Conservation (phyloP, 73 alveolate genomes). For the Tetrahymena borealis region DNA sequence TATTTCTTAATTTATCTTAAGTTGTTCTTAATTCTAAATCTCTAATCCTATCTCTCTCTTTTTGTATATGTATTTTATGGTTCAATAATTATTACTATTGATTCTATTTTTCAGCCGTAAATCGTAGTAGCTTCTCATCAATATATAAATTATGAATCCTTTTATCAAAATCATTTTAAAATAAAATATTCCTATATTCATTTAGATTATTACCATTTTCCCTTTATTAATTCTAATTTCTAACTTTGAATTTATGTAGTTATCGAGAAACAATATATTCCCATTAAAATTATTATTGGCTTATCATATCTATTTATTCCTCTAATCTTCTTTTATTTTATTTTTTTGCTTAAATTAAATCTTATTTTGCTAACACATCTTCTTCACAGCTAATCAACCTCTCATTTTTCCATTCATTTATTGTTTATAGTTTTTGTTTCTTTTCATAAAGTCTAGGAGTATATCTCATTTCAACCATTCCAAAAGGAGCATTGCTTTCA, state of each 20-base stretch:
- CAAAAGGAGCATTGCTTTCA: not conserved
- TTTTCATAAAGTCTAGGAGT: not conserved
- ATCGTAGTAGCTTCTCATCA: not conserved
- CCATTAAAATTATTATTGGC: not conserved
- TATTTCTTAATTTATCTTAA: not conserved
- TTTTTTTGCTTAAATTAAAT: not conserved
- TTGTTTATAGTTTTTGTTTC: not conserved
- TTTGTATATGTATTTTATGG: not conserved
- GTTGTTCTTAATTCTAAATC: not conserved
- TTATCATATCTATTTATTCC: not conserved
- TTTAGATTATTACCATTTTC: not conserved
- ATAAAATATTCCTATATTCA: not conserved
- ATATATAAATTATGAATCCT: not conserved
- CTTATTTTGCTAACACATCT: not conserved
- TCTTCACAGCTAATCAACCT: not conserved
- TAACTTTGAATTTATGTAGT: not conserved
- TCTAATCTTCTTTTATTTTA: not conserved
- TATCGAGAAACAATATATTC: not conserved
- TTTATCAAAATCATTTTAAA: not conserved
- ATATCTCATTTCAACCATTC: not conserved
- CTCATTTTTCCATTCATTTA: not conserved
- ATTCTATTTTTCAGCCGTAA: not conserved
- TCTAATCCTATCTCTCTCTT: not conserved
- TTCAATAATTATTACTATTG: not conserved
- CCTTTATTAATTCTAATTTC: not conserved